Percentiles rank a stretch among this genome's conserved stretches.
Evolutionary conservation across 768 basidiomycete genomes (phyloP).

Genomic region (Pulveroboletus sp.): DNA sequence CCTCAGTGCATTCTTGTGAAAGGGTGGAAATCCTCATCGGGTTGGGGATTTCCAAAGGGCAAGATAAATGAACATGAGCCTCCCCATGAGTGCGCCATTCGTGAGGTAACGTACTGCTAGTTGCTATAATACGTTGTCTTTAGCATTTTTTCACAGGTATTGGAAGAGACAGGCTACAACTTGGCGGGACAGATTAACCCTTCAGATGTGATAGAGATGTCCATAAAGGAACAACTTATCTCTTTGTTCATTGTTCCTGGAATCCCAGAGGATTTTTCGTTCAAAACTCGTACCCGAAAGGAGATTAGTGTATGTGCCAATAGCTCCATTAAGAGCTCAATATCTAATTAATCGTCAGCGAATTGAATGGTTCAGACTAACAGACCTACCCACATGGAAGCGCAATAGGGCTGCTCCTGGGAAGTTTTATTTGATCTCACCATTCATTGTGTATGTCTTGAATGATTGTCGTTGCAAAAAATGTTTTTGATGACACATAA

Average conservation of each 20-base stretch:
- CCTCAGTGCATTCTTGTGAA: conserved; percentile 91
- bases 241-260: conserved; percentile 87
- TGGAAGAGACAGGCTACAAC: conserved; percentile 97
- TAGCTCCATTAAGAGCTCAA: conserved; percentile 1
- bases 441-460: conserved; percentile 74
- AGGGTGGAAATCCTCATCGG: conserved; percentile 94
- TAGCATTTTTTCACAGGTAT: conserved; percentile 53
- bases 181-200: conserved; percentile 61
- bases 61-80: conserved; percentile 97
- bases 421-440: conserved; percentile 92
- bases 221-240: conserved; percentile 86
- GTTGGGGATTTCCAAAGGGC: conserved; percentile 99
- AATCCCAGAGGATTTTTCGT: conserved; percentile 82
- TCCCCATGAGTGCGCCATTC: conserved; percentile 75
- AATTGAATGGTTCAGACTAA: conserved; percentile 92
- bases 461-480: neutral
- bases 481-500: conserved; percentile 1
- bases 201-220: conserved; percentile 72
- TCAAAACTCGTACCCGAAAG: conserved; percentile 92
- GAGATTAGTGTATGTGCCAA: conserved; percentile 83
- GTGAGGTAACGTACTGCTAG: conserved; percentile 63
- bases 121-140: conserved; percentile 1
- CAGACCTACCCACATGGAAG: conserved; percentile 92
- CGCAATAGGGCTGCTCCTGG: conserved; percentile 62
- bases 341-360: conserved; percentile 49